Conservation (phyloP, 306 rosid species). For the Corylus americana region DNA sequence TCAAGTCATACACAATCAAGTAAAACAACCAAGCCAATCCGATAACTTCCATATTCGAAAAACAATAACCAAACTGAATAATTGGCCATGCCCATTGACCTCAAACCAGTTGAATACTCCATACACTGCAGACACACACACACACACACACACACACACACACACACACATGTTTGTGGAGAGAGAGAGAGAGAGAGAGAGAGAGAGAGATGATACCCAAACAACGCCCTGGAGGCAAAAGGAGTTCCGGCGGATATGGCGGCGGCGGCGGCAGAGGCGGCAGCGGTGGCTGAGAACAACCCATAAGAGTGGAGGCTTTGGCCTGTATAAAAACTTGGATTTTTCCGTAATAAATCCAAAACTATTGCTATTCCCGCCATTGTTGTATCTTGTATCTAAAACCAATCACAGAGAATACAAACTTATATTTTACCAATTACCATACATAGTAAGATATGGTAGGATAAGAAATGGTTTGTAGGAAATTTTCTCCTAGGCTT, state of each 20-base stretch:
- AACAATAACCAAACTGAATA: background rate
- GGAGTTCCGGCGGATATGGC: slow-evolving; percentile 53
- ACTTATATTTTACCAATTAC: background rate
- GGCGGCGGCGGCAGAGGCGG: slow-evolving; percentile 59
- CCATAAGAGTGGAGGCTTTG: slow-evolving; percentile 56
- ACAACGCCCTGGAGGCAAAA: slow-evolving; percentile 57
- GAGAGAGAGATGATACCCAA: slow-evolving; percentile 48
- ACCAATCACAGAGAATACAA: slow-evolving; percentile 23
- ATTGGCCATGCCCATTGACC: background rate
- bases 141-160: no score
- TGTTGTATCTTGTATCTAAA: slow-evolving; percentile 23
- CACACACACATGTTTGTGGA: background rate
- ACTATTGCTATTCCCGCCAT: slow-evolving; percentile 82
- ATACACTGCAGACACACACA: no score
- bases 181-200: background rate
- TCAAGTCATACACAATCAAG: background rate
- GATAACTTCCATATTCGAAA: background rate
- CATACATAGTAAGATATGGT: background rate
- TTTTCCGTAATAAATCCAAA: slow-evolving; percentile 72
- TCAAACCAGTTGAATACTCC: background rate
- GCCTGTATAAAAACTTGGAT: slow-evolving; percentile 37
- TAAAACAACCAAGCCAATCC: background rate
- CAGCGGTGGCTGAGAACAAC: slow-evolving; percentile 59
- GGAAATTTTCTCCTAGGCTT: background rate
- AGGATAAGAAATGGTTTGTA: background rate